Conservation (phyloP, 305 asterid species). For the Fraxinus latifolia region DNA sequence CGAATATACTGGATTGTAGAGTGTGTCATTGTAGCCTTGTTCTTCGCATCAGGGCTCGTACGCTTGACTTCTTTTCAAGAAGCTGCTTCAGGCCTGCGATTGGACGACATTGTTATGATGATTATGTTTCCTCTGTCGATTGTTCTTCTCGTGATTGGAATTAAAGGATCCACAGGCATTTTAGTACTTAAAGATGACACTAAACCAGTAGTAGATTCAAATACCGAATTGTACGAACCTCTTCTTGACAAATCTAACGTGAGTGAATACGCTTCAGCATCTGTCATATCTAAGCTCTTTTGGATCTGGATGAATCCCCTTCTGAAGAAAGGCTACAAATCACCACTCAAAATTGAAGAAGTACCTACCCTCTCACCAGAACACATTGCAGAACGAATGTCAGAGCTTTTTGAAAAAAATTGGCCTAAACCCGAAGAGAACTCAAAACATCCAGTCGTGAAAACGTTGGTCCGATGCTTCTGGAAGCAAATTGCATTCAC, state of each 20-base stretch:
- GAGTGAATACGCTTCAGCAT: constrained; percentile 70
- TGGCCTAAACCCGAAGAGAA: constrained; percentile 86
- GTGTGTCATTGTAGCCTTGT: constrained; percentile 43
- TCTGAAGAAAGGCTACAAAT: constrained; percentile 53
- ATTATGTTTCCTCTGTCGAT: constrained; percentile 41
- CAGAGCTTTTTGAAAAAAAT: constrained; percentile 47
- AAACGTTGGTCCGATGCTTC: constrained; percentile 64
- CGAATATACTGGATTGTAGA: constrained; percentile 62
- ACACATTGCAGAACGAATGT: constrained; percentile 73
- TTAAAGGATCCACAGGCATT: constrained; percentile 69
- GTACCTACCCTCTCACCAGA: constrained; percentile 77
- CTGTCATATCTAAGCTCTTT: constrained; percentile 60
- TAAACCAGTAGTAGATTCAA: constrained; percentile 31
- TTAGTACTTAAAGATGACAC: constrained; percentile 23
- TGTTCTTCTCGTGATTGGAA: constrained; percentile 41
- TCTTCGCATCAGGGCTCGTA: constrained; percentile 42
- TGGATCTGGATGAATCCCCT: constrained; percentile 94
- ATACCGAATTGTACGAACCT: constrained; percentile 32
- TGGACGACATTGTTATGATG: constrained; percentile 57
- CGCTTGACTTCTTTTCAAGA: constrained; percentile 46
- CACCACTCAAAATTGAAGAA: constrained; percentile 66
- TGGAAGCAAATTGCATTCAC: constrained; percentile 71
- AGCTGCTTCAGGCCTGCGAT: constrained; percentile 33
- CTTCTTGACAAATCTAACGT: constrained; percentile 47
- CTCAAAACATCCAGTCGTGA: constrained; percentile 68